Base-by-base conservation (phyloP, 1,284 basidiomycete species). In the Athelia psychrophila region DNA sequence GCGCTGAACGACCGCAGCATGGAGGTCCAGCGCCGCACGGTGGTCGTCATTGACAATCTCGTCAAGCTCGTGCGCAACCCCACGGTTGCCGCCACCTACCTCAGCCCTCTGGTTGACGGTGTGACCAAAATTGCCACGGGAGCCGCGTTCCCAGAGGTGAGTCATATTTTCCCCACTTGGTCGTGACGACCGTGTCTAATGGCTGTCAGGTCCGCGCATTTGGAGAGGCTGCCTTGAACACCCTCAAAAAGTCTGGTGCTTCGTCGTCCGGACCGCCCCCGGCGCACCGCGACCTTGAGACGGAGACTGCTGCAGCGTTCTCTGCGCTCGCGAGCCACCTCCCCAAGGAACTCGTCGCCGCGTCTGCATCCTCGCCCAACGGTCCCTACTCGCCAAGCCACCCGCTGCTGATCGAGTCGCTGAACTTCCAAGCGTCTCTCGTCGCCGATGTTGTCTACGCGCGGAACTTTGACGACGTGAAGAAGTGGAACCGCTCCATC, bases 1-100 rank as follows among this genome's bases (percentile, higher is more conserved):
- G 96, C 94, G 6, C 78, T 99, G 59, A 96, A 96, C 66, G 96
- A 98, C 71, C 84, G 96, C 59, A 95, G 93, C 58, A 97, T 95
- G 85, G 95, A 98, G 66, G 92, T 93, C 20, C 92, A 94, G 65
- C 86, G 93, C 55, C 79, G 88, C 27, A 83, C 86, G 0, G 94
- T 96, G 54, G 90, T 99, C 51, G 92, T 99, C 62, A 86, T 96
- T 55, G 95, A 96, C 67, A 99, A 99, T 73, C 80, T 99, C 52
- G 96, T 98, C 72, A 99, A 98, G 75, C 88, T 99, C 51, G 97
- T 99, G 44, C 88, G 96, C 54, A 87, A 97, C 64, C 92, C 93
- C 3, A 87, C 83, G 57, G 84, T 98, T 50, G 96, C 97, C 46
- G 94, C 93, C 10, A 80, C 82, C 46, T 96, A 98, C 73, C 81